Percentiles rank a stretch among this genome's conserved stretches.
Evolutionary conservation across 371 early-diverging fungal species (phyloP).

Genomic region (Mucor mucedo): DNA sequence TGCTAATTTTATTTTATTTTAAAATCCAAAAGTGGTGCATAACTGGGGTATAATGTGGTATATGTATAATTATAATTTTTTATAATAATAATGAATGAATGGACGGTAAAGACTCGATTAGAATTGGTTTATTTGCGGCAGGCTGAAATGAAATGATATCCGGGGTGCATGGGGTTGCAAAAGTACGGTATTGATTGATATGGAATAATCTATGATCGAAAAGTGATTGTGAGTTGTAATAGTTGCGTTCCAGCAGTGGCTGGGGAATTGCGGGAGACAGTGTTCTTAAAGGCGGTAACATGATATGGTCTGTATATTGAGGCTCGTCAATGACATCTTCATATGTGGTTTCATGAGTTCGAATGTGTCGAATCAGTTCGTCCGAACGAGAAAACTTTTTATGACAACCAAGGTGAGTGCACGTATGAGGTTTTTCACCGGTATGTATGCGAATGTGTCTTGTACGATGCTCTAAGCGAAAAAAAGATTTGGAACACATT

Average conservation of each 20-base stretch:
- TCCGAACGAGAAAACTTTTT: slow-evolving; percentile 79
- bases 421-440: slow-evolving; percentile 81
- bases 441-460: slow-evolving; percentile 84
- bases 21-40: too few relatives aligned
- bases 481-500: slow-evolving; percentile 67
- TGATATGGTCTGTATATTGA: neutral
- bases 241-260: slow-evolving; percentile 14
- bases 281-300: neutral
- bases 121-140: neutral
- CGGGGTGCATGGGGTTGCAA: neutral
- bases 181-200: neutral
- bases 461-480: slow-evolving; percentile 67
- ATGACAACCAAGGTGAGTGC: slow-evolving; percentile 66
- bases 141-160: neutral
- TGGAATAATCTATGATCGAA: slow-evolving; percentile 1
- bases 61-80: neutral
- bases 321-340: neutral
- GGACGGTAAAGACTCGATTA: slow-evolving; percentile 11
- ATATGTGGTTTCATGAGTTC: slow-evolving; percentile 49
- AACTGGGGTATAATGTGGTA: neutral
- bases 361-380: slow-evolving; percentile 63
- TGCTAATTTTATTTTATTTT: too few relatives aligned
- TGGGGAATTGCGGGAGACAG: slow-evolving; percentile 7
- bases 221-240: slow-evolving; percentile 3
- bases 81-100: slow-evolving; percentile 19